Percentiles rank a stretch among this genome's conserved stretches.
Evolutionary conservation across 2,329 filamentous ascomycete genomes (phyloP).

Genomic region (Cytospora piceicola): DNA sequence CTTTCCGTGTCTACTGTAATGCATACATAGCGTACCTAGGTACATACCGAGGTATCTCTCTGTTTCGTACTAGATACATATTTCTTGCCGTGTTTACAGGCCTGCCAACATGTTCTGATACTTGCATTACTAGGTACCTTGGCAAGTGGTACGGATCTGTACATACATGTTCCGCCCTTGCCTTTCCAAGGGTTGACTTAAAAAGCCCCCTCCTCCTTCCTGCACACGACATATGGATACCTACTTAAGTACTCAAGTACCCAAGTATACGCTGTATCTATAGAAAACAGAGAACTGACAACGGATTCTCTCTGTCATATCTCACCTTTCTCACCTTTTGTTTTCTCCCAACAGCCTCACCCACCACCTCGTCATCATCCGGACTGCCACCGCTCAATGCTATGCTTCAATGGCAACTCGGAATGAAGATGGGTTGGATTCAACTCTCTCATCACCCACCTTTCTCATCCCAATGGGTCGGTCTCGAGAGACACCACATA

Average conservation of each 20-base stretch:
- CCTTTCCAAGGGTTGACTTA: too few species aligned
- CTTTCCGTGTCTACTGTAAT: neutral
- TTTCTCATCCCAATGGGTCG: neutral
- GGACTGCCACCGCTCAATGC: neutral
- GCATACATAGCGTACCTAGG: neutral
- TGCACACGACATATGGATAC: neutral
- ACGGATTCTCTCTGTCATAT: neutral
- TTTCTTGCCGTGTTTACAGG: neutral
- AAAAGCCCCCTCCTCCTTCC: neutral
- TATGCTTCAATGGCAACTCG: neutral
- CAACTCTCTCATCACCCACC: neutral
- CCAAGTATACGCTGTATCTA: too few species aligned
- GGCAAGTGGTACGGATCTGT: neutral
- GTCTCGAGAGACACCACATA: neutral
- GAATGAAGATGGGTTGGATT: neutral
- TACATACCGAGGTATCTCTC: neutral
- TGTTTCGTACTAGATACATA: neutral
- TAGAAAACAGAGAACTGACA: too few species aligned
- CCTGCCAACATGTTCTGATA: neutral
- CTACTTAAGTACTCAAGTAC: too few species aligned
- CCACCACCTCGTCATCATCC: neutral
- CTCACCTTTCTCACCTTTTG: neutral
- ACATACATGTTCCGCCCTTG: neutral
- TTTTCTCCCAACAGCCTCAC: neutral
- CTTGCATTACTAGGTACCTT: too few species aligned